Conservation (phyloP, 345 rosid species). For the Gossypium turneri region DNA sequence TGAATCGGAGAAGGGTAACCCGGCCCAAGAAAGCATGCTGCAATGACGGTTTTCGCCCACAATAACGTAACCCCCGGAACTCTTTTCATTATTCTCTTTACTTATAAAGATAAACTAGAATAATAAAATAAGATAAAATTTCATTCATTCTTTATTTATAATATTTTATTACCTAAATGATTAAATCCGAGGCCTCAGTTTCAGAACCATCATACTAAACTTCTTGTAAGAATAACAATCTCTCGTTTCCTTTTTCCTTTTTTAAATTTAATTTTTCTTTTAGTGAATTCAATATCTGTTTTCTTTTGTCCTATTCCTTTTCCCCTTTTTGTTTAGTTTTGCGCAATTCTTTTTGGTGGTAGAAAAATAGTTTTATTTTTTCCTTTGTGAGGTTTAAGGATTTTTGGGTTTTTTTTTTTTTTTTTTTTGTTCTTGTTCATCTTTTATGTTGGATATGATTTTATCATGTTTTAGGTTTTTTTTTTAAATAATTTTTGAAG, state of each 20-base stretch:
- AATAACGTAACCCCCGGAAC: neutral
- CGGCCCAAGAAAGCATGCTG: too few relatives aligned
- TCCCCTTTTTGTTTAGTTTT: neutral
- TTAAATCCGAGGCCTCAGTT: neutral
- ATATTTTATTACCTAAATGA: neutral
- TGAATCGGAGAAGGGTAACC: too few relatives aligned
- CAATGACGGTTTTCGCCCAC: slow-evolving; percentile 3
- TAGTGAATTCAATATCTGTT: neutral
- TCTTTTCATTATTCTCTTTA: neutral
- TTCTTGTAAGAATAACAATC: neutral
- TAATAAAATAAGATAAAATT: neutral
- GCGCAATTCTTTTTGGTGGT: neutral
- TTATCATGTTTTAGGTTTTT: neutral
- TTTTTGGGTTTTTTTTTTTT: neutral
- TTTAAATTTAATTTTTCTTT: neutral
- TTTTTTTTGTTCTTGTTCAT: neutral
- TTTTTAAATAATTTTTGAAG: neutral
- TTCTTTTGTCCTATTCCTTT: neutral
- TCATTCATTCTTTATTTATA: neutral
- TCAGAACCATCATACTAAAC: neutral
- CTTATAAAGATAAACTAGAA: neutral
- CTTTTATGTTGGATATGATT: neutral
- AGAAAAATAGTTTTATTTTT: neutral
- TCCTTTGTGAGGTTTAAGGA: neutral
- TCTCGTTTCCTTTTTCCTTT: neutral